Evolutionary conservation across 78 protist genomes (phyloP).

Genomic region (Dictyostelium capitatum): DNA sequence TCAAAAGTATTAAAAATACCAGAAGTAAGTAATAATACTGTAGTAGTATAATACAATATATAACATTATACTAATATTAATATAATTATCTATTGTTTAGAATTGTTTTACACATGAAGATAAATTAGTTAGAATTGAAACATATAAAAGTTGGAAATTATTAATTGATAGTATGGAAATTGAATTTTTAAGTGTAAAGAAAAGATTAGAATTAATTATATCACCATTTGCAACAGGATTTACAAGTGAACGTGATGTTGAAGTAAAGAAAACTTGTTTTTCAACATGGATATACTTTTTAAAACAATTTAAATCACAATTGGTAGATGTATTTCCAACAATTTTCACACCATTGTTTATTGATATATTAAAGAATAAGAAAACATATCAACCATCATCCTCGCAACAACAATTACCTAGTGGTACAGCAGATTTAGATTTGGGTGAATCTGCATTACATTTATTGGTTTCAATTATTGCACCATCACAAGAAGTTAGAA

Average conservation of each 20-base stretch:
- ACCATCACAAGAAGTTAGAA: constrained; percentile 32
- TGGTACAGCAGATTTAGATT: constrained; percentile 8
- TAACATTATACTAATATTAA: background rate
- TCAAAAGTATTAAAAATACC: constrained; percentile 30
- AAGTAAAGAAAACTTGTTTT: constrained; percentile 10
- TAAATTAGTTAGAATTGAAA: constrained; percentile 1
- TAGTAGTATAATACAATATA: background rate
- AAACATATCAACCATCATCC: background rate
- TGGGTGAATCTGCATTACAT: constrained; percentile 15
- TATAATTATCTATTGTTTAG: background rate
- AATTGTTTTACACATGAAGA: constrained; percentile 32
- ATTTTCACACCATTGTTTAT: background rate
- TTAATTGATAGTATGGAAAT: constrained; percentile 31
- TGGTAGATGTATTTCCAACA: background rate
- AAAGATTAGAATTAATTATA: constrained; percentile 35
- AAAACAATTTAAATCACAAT: background rate
- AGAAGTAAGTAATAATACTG: constrained; percentile 23
- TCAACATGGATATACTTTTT: constrained; percentile 52
- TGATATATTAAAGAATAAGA: background rate
- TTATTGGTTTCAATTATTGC: background rate
- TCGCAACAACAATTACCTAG: background rate
- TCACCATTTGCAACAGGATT: constrained; percentile 23
- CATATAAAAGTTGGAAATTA: constrained; percentile 59
- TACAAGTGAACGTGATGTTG: background rate
- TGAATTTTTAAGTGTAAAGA: background rate